phyloP scores from a whole-genome alignment of 2,329 filamentous ascomycete genomes.

The Claviceps monticola region DNA sequence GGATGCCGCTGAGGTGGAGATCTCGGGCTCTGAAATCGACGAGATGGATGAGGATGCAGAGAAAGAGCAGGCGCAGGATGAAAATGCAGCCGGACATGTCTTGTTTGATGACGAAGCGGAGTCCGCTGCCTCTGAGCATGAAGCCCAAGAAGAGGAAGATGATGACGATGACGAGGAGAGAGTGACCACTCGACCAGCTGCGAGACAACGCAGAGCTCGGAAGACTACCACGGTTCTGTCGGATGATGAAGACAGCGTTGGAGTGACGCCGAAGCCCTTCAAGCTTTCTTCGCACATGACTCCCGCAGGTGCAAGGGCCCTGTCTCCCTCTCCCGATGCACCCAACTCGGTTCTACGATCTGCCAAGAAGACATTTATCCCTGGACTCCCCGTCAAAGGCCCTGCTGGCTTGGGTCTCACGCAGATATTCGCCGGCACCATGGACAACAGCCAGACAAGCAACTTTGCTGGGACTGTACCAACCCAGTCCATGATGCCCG shows the following conservation, averaged over 20 bases:
- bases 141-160: conserved; percentile 20
- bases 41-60: conserved; percentile 17
- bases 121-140: conserved; percentile 15
- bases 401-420: conserved; percentile 62
- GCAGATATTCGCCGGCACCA: conserved; percentile 81
- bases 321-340: conserved; percentile 33
- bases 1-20: conserved; percentile 24
- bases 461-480: conserved; percentile 13
- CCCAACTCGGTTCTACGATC: conserved; percentile 55
- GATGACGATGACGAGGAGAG: conserved; percentile 19
- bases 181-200: conserved; percentile 25
- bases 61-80: conserved; percentile 26
- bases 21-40: conserved; percentile 32
- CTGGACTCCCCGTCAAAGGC: conserved; percentile 47
- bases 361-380: conserved; percentile 56
- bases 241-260: conserved; percentile 39
- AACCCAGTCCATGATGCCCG: conserved; percentile 39
- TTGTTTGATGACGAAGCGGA: conserved; percentile 28
- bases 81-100: conserved; percentile 9
- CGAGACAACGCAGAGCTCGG: conserved; percentile 32
- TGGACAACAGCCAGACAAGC: conserved; percentile 43
- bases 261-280: conserved; percentile 33
- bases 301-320: conserved; percentile 25
- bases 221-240: conserved; percentile 42
- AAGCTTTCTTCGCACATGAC: conserved; percentile 28